Conservation (phyloP, 306 rosid genomes). For the Lathyrus oleraceus region DNA sequence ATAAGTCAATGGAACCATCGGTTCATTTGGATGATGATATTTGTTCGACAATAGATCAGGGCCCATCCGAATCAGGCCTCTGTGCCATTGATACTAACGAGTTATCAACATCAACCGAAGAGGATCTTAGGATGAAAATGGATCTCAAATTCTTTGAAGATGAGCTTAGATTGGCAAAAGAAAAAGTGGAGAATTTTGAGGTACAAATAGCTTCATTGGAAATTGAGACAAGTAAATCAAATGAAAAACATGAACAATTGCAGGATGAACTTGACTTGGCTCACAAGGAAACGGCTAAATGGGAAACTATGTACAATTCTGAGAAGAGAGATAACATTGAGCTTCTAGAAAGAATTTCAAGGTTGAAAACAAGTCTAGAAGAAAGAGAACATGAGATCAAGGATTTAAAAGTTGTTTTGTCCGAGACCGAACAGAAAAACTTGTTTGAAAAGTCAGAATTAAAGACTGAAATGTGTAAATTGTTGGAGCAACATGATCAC, state of each 20-base stretch:
- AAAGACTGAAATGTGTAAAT: slow-evolving; percentile 65
- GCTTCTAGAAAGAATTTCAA: slow-evolving; percentile 59
- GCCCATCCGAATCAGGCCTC: not conserved
- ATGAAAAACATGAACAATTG: slow-evolving; percentile 47
- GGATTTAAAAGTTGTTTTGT: slow-evolving; percentile 63
- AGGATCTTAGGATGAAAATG: not conserved
- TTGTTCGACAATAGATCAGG: not conserved
- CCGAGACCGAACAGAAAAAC: slow-evolving; percentile 69
- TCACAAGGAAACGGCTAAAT: slow-evolving; percentile 50
- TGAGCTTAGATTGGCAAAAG: not conserved
- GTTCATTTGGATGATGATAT: slow-evolving; percentile 1
- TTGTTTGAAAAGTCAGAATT: slow-evolving; percentile 73
- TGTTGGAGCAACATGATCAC: slow-evolving; percentile 42
- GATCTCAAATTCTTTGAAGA: not conserved
- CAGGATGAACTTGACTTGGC: slow-evolving; percentile 61
- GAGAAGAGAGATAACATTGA: slow-evolving; percentile 65
- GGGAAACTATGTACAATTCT: slow-evolving; percentile 62
- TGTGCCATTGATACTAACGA: not conserved
- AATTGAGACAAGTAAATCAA: slow-evolving; percentile 48
- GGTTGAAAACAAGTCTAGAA: slow-evolving; percentile 52
- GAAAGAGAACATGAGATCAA: slow-evolving; percentile 66
- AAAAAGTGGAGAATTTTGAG: slow-evolving; percentile 41
- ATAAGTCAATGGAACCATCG: slow-evolving; percentile 30
- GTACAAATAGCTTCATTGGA: slow-evolving; percentile 52
- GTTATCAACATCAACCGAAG: not conserved